Conservation (phyloP, 1,284 basidiomycete species). For the Fomitopsis betulina region DNA sequence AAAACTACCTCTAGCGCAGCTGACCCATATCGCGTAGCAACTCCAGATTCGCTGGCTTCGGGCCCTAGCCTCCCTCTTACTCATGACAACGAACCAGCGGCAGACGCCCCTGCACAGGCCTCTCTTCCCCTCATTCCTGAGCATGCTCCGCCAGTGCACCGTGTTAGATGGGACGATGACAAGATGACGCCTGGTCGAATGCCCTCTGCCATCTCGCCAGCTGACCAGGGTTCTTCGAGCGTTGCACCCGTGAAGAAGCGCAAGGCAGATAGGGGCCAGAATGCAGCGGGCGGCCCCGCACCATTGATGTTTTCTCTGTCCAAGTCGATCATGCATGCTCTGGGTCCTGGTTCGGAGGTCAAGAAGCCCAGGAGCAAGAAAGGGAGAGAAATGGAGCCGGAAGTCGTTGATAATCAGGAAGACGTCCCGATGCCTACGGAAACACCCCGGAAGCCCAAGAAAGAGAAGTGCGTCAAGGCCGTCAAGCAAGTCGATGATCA, state of each 20-base stretch:
- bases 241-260: slow-evolving; percentile 1
- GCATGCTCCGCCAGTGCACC: too few relatives aligned
- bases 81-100: not conserved
- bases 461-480: not conserved
- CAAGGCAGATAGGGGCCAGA: slow-evolving; percentile 3
- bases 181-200: too few relatives aligned
- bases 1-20: too few relatives aligned
- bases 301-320: not conserved
- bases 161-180: too few relatives aligned
- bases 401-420: not conserved
- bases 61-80: not conserved
- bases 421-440: not conserved
- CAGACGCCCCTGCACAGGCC: too few relatives aligned
- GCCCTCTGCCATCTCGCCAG: not conserved
- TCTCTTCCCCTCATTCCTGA: too few relatives aligned
- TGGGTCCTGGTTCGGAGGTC: not conserved
- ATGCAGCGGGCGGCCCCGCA: not conserved
- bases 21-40: not conserved
- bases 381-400: slow-evolving; percentile 5
- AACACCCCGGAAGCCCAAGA: not conserved
- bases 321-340: not conserved
- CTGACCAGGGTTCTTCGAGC: too few relatives aligned
- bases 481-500: not conserved
- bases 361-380: slow-evolving; percentile 3
- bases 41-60: not conserved